Evolutionary conservation across 2,329 filamentous ascomycete species (phyloP), one percentile per base, ranked within the genome.

Genomic region (Fusarium miscanthi): DNA sequence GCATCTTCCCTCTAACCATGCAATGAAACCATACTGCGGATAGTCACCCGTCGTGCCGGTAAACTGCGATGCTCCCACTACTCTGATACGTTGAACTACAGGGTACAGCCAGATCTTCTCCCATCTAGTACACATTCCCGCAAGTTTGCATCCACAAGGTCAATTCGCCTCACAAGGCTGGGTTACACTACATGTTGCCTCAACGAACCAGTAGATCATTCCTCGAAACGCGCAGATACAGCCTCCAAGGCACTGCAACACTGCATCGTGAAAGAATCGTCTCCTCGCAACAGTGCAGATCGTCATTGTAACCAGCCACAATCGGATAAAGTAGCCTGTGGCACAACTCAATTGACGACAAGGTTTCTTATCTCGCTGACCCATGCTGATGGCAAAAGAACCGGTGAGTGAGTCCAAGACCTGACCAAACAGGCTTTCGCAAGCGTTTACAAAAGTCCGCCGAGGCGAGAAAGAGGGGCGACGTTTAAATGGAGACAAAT

Each of bases 331-430:
- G 46, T 43, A 33, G n/a, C 17, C n/a, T 46, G 51, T 64, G 65
- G 59, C 65, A 69, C 65, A 68, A 59, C 38, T 69, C 43, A 69
- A 52, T 64, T 35, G 21, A 30, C 2, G 23, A 49, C 57, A 63
- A 63, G 49, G 64, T 64, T 40, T 64, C 65, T 69, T 69, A 69
- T 69, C 66, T 35, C 19, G n/a, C 33, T 46, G 25, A 69, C 51
- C 66, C 66, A 49, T 43, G 63, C 48, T 38, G 16, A 49, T 25
- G 31, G 40, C 49, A 63, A 69, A 63, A 69, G 64, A 51, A 69
- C 42, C 64, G 38, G 43, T 58, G 49, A 69, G 63, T 12, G 49
- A 69, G 63, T 12, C 25, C 13, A 30, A 33, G 42, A 19, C 23
- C 8, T 42, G 23, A 38, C 56, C 27, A 61, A 48, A 53, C 45